A percentile compares a stretch with the other conserved stretches of the same genome.
Evolutionary conservation across 208 protist species (phyloP).

Genomic region (Trypanosoma theileri): DNA sequence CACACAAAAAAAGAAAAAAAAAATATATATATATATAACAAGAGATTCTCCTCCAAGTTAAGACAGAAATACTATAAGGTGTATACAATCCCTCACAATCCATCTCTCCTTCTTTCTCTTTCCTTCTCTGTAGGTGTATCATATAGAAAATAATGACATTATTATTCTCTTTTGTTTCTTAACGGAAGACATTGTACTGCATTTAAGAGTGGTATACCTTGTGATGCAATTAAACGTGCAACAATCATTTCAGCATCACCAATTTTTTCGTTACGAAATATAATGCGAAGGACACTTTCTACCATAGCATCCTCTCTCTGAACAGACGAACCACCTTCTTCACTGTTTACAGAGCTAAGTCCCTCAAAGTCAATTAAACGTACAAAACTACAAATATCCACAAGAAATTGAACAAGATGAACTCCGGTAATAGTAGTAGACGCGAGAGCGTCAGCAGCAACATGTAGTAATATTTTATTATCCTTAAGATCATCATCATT

Average conservation of each 20-base stretch:
- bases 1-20: constrained; percentile 29
- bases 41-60: not conserved
- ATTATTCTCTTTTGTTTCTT: not conserved
- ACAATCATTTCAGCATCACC: constrained; percentile 18
- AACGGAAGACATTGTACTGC: not conserved
- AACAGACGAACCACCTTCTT: constrained; percentile 9
- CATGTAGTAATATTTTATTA: constrained; percentile 25
- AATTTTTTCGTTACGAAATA: constrained; percentile 13
- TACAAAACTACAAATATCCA: constrained; percentile 40
- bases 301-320: constrained; percentile 7
- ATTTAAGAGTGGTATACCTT: constrained; percentile 9
- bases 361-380: constrained; percentile 31
- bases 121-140: too few species aligned
- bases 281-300: constrained; percentile 18
- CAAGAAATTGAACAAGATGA: constrained; percentile 39
- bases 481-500: constrained; percentile 1
- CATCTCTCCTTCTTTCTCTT: too few species aligned
- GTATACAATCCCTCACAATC: too few species aligned
- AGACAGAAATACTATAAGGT: too few species aligned
- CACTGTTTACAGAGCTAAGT: constrained; percentile 14
- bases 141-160: not conserved
- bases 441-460: constrained; percentile 33
- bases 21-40: constrained; percentile 9
- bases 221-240: constrained; percentile 22
- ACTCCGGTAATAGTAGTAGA: constrained; percentile 28